Percentiles rank a stretch among this genome's conserved stretches.
phyloP scores from a whole-genome alignment of 441 rosid species.

The Arabidopsis lyrata region DNA sequence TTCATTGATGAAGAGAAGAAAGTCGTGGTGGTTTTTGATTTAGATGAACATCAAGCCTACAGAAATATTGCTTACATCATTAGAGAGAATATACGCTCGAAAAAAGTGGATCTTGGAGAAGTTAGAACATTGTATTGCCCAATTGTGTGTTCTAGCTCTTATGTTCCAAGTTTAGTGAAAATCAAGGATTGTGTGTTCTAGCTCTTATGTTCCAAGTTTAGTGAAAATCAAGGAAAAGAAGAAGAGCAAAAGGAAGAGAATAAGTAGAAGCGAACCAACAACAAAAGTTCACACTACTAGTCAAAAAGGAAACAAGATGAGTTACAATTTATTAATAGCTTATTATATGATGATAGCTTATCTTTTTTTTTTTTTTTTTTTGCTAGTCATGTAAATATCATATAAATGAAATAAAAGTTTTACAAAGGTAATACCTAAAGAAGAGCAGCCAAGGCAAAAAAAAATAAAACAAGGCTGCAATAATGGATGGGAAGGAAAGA shows the following conservation, averaged over 20 bases:
- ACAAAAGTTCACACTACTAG: background rate
- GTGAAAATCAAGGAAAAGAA: background rate
- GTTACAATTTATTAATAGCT: too few relatives aligned
- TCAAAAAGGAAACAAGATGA: background rate
- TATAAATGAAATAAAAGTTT: too few relatives aligned
- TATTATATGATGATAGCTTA: too few relatives aligned
- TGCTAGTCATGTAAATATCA: too few relatives aligned
- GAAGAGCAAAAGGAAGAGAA: background rate
- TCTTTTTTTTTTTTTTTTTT: too few relatives aligned
- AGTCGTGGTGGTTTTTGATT: background rate
- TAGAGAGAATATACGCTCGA: background rate
- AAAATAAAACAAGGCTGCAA: too few relatives aligned
- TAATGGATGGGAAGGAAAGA: too few relatives aligned
- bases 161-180: background rate
- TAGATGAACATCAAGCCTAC: too few relatives aligned
- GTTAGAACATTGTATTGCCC: background rate
- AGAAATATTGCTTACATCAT: background rate
- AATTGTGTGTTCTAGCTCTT: background rate
- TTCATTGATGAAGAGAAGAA: background rate
- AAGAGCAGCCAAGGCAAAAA: too few relatives aligned
- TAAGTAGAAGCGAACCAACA: background rate
- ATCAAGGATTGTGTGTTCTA: background rate
- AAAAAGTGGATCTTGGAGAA: background rate
- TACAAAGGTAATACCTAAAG: too few relatives aligned
- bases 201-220: background rate